Percentiles rank a stretch among this genome's conserved stretches.
Conservation (phyloP, 495 filamentous ascomycete genomes). For the Chaetomidium leptoderma region DNA sequence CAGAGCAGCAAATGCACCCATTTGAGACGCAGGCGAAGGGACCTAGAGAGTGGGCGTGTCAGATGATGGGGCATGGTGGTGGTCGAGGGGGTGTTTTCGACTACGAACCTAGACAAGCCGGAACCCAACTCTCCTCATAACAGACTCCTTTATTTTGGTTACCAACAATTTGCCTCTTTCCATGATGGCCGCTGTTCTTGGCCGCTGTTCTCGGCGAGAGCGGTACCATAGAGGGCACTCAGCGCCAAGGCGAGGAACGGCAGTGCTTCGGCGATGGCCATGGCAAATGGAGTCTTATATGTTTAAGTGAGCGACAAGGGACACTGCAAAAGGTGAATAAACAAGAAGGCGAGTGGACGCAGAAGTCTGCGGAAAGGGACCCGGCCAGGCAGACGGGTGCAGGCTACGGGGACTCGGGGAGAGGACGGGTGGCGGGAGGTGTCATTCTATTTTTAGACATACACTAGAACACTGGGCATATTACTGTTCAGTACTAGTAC, state of each 20-base stretch:
- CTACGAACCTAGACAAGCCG: constrained; percentile 17
- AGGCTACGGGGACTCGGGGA: too few relatives aligned
- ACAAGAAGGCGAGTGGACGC: constrained; percentile 7
- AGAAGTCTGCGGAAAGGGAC: background rate
- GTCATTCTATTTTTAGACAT: background rate
- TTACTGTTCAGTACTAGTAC: too few relatives aligned
- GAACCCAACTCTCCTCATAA: constrained; percentile 13
- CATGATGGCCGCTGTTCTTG: background rate
- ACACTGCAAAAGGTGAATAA: background rate
- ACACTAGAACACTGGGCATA: too few relatives aligned
- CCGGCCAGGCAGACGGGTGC: background rate
- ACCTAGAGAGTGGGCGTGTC: background rate
- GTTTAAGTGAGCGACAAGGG: background rate
- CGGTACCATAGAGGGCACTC: background rate
- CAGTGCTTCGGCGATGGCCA: background rate
- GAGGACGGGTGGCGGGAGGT: background rate
- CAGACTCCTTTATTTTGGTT: background rate
- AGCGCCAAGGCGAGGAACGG: background rate
- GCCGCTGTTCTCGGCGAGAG: background rate
- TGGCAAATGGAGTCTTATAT: background rate
- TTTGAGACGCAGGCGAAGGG: constrained; percentile 13
- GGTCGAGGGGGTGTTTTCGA: background rate
- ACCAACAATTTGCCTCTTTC: background rate
- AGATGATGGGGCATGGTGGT: background rate
- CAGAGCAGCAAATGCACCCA: constrained; percentile 19